Conservation (phyloP, 1,284 basidiomycete species). For the Fomitiporia mediterranea region DNA sequence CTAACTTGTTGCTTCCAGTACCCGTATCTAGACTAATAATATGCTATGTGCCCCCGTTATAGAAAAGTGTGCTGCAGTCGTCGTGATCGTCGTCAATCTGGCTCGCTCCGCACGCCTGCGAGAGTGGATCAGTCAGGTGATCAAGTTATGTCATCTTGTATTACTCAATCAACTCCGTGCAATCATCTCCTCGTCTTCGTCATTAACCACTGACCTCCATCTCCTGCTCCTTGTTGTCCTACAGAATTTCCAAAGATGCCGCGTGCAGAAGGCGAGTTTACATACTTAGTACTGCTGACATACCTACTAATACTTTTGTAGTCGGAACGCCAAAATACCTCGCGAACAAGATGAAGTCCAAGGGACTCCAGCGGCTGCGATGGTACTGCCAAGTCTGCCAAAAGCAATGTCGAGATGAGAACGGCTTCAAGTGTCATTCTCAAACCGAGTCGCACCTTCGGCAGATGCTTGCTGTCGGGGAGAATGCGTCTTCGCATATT, state of each 20-base stretch:
- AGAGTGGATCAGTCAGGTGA: not conserved
- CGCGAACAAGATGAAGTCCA: conserved; percentile 95
- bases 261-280: conserved; percentile 63
- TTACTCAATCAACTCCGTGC: conserved; percentile 1
- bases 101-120: not conserved
- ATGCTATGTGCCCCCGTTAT: not conserved
- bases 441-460: conserved; percentile 87
- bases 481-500: conserved; percentile 88
- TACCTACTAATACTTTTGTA: conserved; percentile 27
- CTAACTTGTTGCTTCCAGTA: too few relatives aligned
- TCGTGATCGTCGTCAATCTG: not conserved
- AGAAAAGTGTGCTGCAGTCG: not conserved
- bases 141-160: not conserved
- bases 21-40: too few relatives aligned
- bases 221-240: not conserved
- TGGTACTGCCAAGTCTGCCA: conserved; percentile 98
- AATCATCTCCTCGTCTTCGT: not conserved
- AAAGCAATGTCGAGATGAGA: conserved; percentile 95
- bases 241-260: conserved; percentile 50
- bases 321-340: conserved; percentile 89
- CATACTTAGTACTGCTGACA: not conserved
- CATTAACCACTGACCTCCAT: not conserved
- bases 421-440: conserved; percentile 93
- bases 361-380: conserved; percentile 86
- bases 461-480: conserved; percentile 94